Percentiles rank a stretch among this genome's conserved stretches.
phyloP scores from a whole-genome alignment of 2,329 filamentous ascomycete genomes.

The Cadophora luteo-olivacea region DNA sequence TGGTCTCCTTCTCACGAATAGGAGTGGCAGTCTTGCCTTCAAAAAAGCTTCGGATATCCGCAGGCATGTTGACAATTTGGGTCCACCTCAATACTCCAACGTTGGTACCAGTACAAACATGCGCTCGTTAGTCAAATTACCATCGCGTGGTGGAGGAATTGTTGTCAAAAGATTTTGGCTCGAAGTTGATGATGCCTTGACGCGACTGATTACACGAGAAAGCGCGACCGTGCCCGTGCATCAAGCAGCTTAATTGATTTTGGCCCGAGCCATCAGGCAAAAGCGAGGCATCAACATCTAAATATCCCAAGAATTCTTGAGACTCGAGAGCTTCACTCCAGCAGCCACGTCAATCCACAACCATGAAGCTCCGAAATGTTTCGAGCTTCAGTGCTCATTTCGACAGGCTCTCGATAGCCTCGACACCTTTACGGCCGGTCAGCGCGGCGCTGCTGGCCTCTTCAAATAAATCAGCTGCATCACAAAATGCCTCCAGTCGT shows the following conservation, averaged over 20 bases:
- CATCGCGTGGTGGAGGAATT: slow-evolving; percentile 8
- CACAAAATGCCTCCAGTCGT: slow-evolving; percentile 52
- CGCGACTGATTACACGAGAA: slow-evolving; percentile 34
- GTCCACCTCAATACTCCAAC: not conserved
- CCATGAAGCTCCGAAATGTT: slow-evolving; percentile 40
- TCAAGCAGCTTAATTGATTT: slow-evolving; percentile 20
- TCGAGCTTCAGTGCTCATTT: slow-evolving; percentile 42
- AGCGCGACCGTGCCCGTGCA: slow-evolving; percentile 22
- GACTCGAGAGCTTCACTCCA: slow-evolving; percentile 19
- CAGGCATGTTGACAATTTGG: slow-evolving; percentile 66
- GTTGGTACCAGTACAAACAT: not conserved
- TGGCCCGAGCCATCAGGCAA: slow-evolving; percentile 21
- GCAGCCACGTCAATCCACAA: slow-evolving; percentile 26
- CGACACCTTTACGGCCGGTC: slow-evolving; percentile 44
- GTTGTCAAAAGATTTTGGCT: not conserved
- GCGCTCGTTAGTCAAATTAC: not conserved
- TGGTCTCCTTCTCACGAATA: slow-evolving; percentile 50
- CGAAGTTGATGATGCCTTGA: slow-evolving; percentile 28
- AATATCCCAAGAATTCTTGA: slow-evolving; percentile 18
- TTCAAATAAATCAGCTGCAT: slow-evolving; percentile 29
- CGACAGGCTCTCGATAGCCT: slow-evolving; percentile 40
- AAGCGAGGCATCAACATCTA: slow-evolving; percentile 5
- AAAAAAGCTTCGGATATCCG: slow-evolving; percentile 91
- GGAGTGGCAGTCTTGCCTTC: slow-evolving; percentile 71
- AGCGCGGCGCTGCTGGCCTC: slow-evolving; percentile 37